Evolutionary conservation across 2,329 filamentous ascomycete genomes (phyloP).

Genomic region (Aspergillus pseudotamarii): DNA sequence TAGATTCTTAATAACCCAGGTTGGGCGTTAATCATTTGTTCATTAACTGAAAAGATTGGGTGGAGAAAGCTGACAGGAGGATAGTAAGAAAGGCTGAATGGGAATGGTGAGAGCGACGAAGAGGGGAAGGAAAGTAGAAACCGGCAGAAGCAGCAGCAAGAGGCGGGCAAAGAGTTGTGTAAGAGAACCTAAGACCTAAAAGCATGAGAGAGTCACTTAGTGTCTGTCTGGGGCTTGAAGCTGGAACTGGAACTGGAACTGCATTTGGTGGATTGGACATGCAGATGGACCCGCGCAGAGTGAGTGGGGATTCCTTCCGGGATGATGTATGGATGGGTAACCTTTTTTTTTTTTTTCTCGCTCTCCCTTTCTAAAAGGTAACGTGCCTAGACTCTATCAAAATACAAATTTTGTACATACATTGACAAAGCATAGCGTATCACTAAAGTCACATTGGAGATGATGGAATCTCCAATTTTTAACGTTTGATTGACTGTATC

Average conservation of each 20-base stretch:
- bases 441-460: background rate
- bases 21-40: background rate
- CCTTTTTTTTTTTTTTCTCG: background rate
- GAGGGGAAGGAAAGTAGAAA: conserved; percentile 4
- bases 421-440: background rate
- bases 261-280: background rate
- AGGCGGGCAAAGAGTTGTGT: background rate
- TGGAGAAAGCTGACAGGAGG: background rate
- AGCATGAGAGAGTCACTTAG: background rate
- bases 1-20: background rate
- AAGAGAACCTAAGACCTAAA: background rate
- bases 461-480: background rate
- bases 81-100: background rate
- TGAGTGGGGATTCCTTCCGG: conserved; percentile 2
- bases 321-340: background rate
- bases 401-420: background rate
- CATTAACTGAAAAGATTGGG: background rate
- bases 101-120: background rate
- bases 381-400: background rate
- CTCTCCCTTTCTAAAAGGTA: background rate
- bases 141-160: conserved; percentile 11
- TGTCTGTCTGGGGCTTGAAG: conserved; percentile 3
- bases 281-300: conserved; percentile 2
- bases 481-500: conserved; percentile 3
- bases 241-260: conserved; percentile 4